Percentiles rank a stretch among this genome's conserved stretches.
phyloP scores from a whole-genome alignment of 352 stramenopile genomes.

The Pythium oligandrum region DNA sequence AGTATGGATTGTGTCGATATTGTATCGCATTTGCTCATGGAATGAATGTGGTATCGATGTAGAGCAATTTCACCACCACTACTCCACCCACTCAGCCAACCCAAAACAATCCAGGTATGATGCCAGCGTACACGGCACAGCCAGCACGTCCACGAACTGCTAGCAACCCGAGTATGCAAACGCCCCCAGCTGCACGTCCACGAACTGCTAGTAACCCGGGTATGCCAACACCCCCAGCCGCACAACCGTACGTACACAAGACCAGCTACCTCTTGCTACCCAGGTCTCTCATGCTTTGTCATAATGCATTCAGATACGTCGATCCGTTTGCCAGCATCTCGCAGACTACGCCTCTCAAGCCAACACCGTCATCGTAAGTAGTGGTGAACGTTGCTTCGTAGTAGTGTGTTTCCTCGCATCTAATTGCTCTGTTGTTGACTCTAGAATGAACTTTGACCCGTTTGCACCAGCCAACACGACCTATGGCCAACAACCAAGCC shows the following conservation, averaged over 20 bases:
- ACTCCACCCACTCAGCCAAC: no score
- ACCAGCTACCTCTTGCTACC: conserved; percentile 15
- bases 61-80: conserved; percentile 4
- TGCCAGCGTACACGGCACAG: background rate
- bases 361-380: conserved; percentile 19
- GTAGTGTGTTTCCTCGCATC: no score
- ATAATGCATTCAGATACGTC: conserved; percentile 28
- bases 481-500: conserved; percentile 18
- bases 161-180: conserved; percentile 10
- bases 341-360: conserved; percentile 40
- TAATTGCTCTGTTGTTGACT: no score
- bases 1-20: conserved; percentile 9
- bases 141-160: conserved; percentile 14
- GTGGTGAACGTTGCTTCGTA: no score
- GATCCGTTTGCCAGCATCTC: conserved; percentile 55
- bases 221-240: no score
- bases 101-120: no score
- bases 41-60: background rate
- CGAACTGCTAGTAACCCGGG: no score
- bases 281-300: background rate
- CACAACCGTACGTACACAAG: conserved; percentile 13
- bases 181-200: no score
- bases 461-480: conserved; percentile 26
- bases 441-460: conserved; percentile 46
- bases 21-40: no score